Conservation (phyloP, 2,329 filamentous ascomycete genomes). For the Dissoconium aciculare region DNA sequence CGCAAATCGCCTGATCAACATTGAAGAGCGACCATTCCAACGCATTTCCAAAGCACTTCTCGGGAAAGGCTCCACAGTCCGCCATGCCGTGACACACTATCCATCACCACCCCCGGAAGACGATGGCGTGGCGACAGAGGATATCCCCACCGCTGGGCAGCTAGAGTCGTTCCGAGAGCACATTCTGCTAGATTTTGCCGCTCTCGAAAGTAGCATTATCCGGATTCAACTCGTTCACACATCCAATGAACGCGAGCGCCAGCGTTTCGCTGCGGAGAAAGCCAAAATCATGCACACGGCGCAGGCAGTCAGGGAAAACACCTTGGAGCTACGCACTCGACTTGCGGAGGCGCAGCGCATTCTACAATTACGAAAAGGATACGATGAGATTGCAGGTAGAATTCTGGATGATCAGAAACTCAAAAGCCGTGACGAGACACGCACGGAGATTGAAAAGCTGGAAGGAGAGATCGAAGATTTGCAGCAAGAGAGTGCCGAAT, state of each 20-base stretch:
- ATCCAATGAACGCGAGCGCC: slow-evolving; percentile 69
- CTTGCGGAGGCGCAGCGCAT: slow-evolving; percentile 63
- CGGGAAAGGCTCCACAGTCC: slow-evolving; percentile 49
- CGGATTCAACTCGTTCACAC: slow-evolving; percentile 76
- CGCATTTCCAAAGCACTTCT: slow-evolving; percentile 72
- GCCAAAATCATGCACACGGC: slow-evolving; percentile 64
- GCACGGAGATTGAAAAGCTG: slow-evolving; percentile 61
- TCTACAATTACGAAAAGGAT: slow-evolving; percentile 64
- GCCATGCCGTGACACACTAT: slow-evolving; percentile 35
- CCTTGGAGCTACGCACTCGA: slow-evolving; percentile 54
- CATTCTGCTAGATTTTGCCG: slow-evolving; percentile 71
- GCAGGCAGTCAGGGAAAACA: slow-evolving; percentile 61
- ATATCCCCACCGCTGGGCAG: slow-evolving; percentile 33
- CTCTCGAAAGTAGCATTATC: slow-evolving; percentile 72
- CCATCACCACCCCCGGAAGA: slow-evolving; percentile 50
- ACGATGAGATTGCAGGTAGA: slow-evolving; percentile 75
- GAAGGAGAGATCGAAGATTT: slow-evolving; percentile 79
- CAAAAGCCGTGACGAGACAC: slow-evolving; percentile 70
- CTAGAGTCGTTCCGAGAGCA: slow-evolving; percentile 57
- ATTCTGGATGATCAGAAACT: slow-evolving; percentile 71
- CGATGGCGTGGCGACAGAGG: slow-evolving; percentile 31
- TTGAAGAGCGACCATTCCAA: slow-evolving; percentile 87
- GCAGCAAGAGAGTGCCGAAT: slow-evolving; percentile 67
- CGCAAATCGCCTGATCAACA: slow-evolving; percentile 69
- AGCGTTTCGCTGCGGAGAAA: slow-evolving; percentile 70